Percentiles rank a stretch among this genome's conserved stretches.
These are phyloP conservation scores for Coccomyxa sp. DNA, from an alignment of 139 green algal species.

Conservation along the genomic window DNA sequence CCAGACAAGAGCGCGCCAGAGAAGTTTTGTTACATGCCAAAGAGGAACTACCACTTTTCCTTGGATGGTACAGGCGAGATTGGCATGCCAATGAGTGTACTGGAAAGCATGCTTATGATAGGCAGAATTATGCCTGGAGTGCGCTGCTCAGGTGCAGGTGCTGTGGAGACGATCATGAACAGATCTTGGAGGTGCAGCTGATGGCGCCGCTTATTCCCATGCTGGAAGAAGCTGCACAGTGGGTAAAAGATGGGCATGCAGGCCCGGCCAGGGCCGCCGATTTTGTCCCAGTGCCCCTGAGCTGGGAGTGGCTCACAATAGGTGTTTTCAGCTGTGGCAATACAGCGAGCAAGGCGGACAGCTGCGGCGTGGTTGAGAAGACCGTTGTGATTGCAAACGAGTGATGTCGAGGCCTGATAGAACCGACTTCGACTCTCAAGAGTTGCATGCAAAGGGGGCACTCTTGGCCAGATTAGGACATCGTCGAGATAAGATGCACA, in stretches of 20 bases:
- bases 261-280: too few species aligned
- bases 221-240: conserved; percentile 49
- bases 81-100: too few species aligned
- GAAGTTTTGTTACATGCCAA: too few species aligned
- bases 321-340: conserved; percentile 45
- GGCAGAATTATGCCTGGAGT: too few species aligned
- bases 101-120: too few species aligned
- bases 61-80: too few species aligned
- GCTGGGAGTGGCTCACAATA: conserved; percentile 61
- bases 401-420: conserved; percentile 9
- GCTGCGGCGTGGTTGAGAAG: conserved; percentile 29
- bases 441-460: not conserved
- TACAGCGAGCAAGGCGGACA: not conserved
- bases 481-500: not conserved
- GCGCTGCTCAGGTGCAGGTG: conserved; percentile 19
- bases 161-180: not conserved
- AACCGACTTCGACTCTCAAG: not conserved
- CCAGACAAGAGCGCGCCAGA: too few species aligned
- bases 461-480: not conserved
- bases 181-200: conserved; percentile 61
- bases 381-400: conserved; percentile 41
- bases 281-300: not conserved
- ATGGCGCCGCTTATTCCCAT: conserved; percentile 54
- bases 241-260: conserved; percentile 9
- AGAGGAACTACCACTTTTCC: too few species aligned